Conservation (phyloP, 1,284 basidiomycete species). For the Testicularia cyperi region DNA sequence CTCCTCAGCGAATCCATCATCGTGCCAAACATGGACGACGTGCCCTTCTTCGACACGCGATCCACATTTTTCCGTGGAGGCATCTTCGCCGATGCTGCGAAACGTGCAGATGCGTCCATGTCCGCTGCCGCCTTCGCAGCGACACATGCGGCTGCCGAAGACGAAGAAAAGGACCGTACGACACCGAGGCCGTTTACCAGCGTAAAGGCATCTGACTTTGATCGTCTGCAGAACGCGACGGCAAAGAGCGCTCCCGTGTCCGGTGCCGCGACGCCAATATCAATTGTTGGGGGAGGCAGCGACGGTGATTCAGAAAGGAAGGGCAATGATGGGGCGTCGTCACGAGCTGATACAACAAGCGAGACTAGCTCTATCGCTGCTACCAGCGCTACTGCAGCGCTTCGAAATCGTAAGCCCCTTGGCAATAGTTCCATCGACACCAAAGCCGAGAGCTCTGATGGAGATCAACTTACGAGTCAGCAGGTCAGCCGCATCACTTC, state of each 20-base stretch:
- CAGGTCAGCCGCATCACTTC: constrained; percentile 3
- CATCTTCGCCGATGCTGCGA: constrained; percentile 78
- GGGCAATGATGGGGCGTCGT: no score
- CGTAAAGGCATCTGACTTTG: constrained; percentile 15
- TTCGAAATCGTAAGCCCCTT: constrained; percentile 29
- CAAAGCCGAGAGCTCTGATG: constrained; percentile 1
- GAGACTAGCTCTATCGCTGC: no score
- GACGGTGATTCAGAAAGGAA: no score
- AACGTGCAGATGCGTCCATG: constrained; percentile 7
- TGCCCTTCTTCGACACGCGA: constrained; percentile 86
- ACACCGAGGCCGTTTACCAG: background rate
- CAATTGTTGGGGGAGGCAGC: no score
- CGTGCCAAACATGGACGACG: constrained; percentile 95
- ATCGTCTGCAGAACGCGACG: constrained; percentile 8
- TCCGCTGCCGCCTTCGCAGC: constrained; percentile 2
- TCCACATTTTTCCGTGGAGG: constrained; percentile 72
- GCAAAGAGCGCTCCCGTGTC: constrained; percentile 32
- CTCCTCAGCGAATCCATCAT: constrained; percentile 90
- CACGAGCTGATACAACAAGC: no score
- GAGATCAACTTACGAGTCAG: background rate
- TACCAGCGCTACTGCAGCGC: background rate
- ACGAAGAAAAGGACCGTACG: background rate
- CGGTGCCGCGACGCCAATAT: constrained; percentile 20
- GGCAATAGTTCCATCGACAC: no score
- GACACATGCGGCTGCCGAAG: constrained; percentile 1